Percentiles rank a stretch among this genome's conserved stretches.
Conservation (phyloP, 2,329 filamentous ascomycete genomes). For the Xylaria sp. region DNA sequence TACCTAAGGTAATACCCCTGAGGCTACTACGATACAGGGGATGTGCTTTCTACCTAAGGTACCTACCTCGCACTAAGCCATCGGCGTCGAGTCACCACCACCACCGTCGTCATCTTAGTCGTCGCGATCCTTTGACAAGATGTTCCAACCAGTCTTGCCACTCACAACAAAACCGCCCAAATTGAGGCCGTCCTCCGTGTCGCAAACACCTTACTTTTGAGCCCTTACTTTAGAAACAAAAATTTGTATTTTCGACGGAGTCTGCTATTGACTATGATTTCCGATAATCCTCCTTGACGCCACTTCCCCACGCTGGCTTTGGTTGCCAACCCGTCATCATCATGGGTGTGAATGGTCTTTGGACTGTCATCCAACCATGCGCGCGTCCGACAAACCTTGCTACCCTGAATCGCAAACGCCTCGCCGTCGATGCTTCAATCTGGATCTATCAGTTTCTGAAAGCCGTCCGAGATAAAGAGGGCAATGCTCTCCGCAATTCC, state of each 20-base stretch:
- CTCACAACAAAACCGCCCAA: neutral
- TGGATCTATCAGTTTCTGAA: conserved; percentile 99
- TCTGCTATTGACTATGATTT: conserved; percentile 16
- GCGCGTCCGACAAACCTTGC: conserved; percentile 95
- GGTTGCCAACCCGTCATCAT: conserved; percentile 16
- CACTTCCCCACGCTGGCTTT: conserved; percentile 13
- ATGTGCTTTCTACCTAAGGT: too few species aligned
- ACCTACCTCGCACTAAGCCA: neutral
- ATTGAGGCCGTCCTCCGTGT: too few species aligned
- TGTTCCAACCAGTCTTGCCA: neutral
- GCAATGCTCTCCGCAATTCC: conserved; percentile 92
- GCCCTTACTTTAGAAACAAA: neutral
- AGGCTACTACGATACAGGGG: too few species aligned
- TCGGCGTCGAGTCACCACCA: conserved; percentile 9
- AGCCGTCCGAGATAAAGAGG: conserved; percentile 97
- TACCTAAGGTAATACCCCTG: neutral
- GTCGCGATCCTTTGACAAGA: neutral
- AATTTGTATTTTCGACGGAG: neutral
- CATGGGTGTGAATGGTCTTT: conserved; percentile 98
- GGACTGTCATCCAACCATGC: conserved; percentile 94
- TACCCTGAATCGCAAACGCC: conserved; percentile 92
- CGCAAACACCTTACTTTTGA: too few species aligned
- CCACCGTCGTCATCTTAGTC: neutral
- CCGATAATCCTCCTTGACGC: conserved; percentile 24
- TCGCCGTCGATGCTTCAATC: conserved; percentile 97